These are phyloP conservation scores for Botryotinia convoluta DNA, from an alignment of 2,329 filamentous ascomycete species.

Conservation along the genomic window DNA sequence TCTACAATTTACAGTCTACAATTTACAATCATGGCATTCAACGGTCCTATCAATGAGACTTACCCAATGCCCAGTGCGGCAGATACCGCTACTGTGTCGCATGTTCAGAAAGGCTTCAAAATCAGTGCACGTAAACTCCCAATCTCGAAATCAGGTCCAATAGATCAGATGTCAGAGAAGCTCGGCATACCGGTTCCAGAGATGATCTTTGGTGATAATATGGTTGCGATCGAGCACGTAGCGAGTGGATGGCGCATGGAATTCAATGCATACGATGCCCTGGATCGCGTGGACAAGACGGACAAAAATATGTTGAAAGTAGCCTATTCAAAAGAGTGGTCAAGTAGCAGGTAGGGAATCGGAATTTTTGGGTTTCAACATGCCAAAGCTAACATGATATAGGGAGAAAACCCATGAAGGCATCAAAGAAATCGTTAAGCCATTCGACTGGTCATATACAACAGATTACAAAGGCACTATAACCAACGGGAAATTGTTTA, in stretches of 20 bases:
- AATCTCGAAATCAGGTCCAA: conserved; percentile 87
- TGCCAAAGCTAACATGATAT: conserved; percentile 34
- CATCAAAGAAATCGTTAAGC: conserved; percentile 91
- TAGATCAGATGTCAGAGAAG: conserved; percentile 76
- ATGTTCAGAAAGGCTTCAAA: conserved; percentile 64
- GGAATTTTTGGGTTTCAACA: not conserved
- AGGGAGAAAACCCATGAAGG: conserved; percentile 78
- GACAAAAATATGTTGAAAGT: conserved; percentile 88
- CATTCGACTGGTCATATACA: conserved; percentile 97
- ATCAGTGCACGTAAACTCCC: conserved; percentile 86
- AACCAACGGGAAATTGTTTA: conserved; percentile 36
- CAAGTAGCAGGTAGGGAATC: conserved; percentile 41
- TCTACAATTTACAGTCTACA: not conserved
- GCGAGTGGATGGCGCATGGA: conserved; percentile 72
- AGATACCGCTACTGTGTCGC: conserved; percentile 53
- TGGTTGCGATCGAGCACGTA: conserved; percentile 71
- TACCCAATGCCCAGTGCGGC: conserved; percentile 53
- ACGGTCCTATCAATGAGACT: conserved; percentile 46
- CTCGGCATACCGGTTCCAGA: conserved; percentile 88
- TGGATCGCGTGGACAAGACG: conserved; percentile 93
- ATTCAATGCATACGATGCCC: conserved; percentile 83
- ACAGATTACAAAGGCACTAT: conserved; percentile 80
- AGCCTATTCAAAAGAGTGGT: conserved; percentile 87
- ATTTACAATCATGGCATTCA: conserved; percentile 34
- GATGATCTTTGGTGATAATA: conserved; percentile 99